Percentiles rank a stretch among this genome's conserved stretches.
phyloP scores from a whole-genome alignment of 495 filamentous ascomycete species.

The Penicillium argentinense region DNA sequence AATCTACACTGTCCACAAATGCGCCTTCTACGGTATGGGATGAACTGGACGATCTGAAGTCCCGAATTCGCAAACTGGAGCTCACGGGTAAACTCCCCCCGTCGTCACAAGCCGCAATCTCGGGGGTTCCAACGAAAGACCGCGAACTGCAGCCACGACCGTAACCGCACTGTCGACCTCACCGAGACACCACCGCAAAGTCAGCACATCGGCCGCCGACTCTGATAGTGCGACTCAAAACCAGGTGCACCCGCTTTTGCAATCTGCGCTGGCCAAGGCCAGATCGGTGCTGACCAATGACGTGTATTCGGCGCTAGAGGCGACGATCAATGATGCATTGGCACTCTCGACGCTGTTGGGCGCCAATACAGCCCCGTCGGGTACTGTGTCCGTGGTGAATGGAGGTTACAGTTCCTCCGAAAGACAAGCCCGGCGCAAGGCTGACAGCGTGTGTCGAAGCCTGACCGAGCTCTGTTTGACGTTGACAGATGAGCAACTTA shows the following conservation, averaged over 20 bases:
- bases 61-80: constrained; percentile 89
- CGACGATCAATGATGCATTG: constrained; percentile 78
- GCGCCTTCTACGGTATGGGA: constrained; percentile 97
- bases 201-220: constrained; percentile 52
- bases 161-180: constrained; percentile 88
- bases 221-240: constrained; percentile 31
- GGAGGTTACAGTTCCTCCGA: constrained; percentile 58
- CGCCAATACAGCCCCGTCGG: constrained; percentile 62
- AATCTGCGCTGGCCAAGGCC: constrained; percentile 75
- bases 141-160: constrained; percentile 90
- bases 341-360: constrained; percentile 73
- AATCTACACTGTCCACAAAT: constrained; percentile 80
- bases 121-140: constrained; percentile 76
- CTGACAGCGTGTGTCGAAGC: constrained; percentile 88
- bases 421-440: constrained; percentile 81
- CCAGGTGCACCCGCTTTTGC: constrained; percentile 73
- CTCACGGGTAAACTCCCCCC: constrained; percentile 82
- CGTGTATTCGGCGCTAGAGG: constrained; percentile 78
- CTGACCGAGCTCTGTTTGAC: constrained; percentile 91
- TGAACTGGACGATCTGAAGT: constrained; percentile 94
- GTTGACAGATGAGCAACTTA: constrained; percentile 56
- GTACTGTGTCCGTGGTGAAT: constrained; percentile 56
- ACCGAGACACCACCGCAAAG: constrained; percentile 63
- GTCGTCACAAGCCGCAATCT: constrained; percentile 75
- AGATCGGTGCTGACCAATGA: constrained; percentile 65